Percentiles rank a stretch among this genome's conserved stretches.
phyloP scores from a whole-genome alignment of 257 asterid species.

The Galeopsis tetrahit region DNA sequence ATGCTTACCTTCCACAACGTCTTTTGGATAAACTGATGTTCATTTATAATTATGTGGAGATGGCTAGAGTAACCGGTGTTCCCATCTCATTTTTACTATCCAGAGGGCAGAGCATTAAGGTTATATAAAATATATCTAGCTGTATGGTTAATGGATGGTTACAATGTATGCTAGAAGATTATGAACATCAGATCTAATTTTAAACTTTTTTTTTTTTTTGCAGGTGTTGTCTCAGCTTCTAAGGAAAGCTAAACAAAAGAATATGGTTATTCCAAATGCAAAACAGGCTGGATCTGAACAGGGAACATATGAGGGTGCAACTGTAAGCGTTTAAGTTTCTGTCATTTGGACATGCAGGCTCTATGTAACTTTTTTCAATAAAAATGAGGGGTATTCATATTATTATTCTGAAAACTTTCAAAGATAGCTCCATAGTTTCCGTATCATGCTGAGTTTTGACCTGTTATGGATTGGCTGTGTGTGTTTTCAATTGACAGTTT shows the following conservation, averaged over 20 bases:
- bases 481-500: not conserved
- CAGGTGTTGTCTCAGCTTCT: slow-evolving; percentile 98
- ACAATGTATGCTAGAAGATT: slow-evolving; percentile 19
- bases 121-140: slow-evolving; percentile 34
- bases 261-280: slow-evolving; percentile 86
- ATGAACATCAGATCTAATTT: slow-evolving; percentile 37
- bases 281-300: slow-evolving; percentile 94
- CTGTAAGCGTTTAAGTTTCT: slow-evolving; percentile 60
- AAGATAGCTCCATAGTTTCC: slow-evolving; percentile 2
- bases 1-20: slow-evolving; percentile 99
- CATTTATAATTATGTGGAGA: slow-evolving; percentile 93
- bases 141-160: slow-evolving; percentile 4
- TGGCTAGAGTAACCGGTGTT: slow-evolving; percentile 99
- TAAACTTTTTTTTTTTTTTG: slow-evolving; percentile 34
- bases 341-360: slow-evolving; percentile 33
- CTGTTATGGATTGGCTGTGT: slow-evolving; percentile 5
- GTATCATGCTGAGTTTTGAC: slow-evolving; percentile 13
- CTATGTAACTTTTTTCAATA: not conserved
- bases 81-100: slow-evolving; percentile 95
- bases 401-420: slow-evolving; percentile 10
- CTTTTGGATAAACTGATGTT: slow-evolving; percentile 96
- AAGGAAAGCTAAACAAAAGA: slow-evolving; percentile 85
- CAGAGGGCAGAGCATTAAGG: slow-evolving; percentile 99
- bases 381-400: not conserved
- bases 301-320: slow-evolving; percentile 98